Evolutionary conservation across 129 eudicot genomes (phyloP), one percentile per base, ranked within the genome.

Genomic region (Saposhnikovia divaricata): DNA sequence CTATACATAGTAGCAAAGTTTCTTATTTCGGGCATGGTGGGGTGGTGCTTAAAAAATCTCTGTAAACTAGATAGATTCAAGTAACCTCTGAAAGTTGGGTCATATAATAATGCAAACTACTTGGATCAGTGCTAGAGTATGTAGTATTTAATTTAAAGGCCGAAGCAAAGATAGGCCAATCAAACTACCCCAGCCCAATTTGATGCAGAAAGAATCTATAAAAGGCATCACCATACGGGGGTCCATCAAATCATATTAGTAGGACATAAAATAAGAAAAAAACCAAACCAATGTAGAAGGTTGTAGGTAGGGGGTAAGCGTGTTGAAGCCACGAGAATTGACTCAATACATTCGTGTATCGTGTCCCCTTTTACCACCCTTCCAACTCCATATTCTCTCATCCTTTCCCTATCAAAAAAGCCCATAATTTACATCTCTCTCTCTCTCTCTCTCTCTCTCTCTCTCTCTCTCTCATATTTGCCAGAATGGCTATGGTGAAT

Each of bases 301-400:
- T 34, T 59, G 50, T 50, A 74, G 69, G 80, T 74, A 63, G 53
- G 25, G 61, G 27, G 77, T 46, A 92, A 73, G 84, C 89, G 87
- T 83, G 92, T 92, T 84, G 93, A 84, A 43, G 80, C 88, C 96
- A 91, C 96, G 93, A 77, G 85, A 78, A 78, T 66, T 66, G 14
- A 76, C 47, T 48, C 31, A 19, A 72, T 16, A 40, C 43, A 66
- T 76, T 23, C 69, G 23, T 12, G 63, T 39, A n/a, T 70, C 25
- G 98, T 93, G 98, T 90, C 92, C 66, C 83, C 82, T 81, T 85
- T 84, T 77, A 86, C 70, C 69, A 80, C 96, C 98, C 79, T 85
- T 89, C 87, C 75, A 82, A n/a, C 77, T 77, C 72, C 42, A 25
- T 80, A 85, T 78, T 69, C 74, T 37, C 74, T 34, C 45, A 31